phyloP scores from a whole-genome alignment of 768 basidiomycete species.

The Termitomyces sp. region DNA sequence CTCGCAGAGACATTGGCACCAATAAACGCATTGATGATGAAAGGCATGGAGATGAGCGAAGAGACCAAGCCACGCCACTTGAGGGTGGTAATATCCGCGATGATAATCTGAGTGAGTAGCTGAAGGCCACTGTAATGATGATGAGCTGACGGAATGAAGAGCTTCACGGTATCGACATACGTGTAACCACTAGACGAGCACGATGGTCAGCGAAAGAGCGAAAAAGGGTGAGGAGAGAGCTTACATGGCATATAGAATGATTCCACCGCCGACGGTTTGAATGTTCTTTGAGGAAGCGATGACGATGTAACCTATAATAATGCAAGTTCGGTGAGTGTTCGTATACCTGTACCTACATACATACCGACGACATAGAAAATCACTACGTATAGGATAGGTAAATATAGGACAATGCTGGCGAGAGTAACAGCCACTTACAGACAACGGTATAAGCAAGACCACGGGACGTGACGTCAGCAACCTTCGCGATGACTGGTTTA shows the following conservation, averaged over 20 bases:
- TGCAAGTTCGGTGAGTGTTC: background rate
- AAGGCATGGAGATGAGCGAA: constrained; percentile 40
- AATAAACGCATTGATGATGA: constrained; percentile 60
- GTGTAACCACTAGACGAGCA: constrained; percentile 50
- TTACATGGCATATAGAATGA: constrained; percentile 53
- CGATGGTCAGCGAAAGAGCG: constrained; percentile 14
- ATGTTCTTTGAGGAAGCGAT: constrained; percentile 46
- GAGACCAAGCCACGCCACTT: constrained; percentile 42
- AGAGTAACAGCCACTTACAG: constrained; percentile 30
- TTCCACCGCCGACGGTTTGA: constrained; percentile 43
- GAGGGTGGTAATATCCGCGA: constrained; percentile 56
- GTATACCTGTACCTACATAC: constrained; percentile 8
- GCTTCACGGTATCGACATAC: constrained; percentile 24
- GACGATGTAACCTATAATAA: constrained; percentile 37
- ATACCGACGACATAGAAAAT: constrained; percentile 56
- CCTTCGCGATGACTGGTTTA: constrained; percentile 71
- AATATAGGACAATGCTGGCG: background rate
- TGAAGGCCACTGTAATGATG: constrained; percentile 45
- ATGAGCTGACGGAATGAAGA: constrained; percentile 8
- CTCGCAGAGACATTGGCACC: constrained; percentile 57
- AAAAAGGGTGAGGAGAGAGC: constrained; percentile 11
- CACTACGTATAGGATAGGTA: constrained; percentile 21
- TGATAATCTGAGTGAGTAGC: constrained; percentile 57
- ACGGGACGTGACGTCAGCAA: constrained; percentile 67
- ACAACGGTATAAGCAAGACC: constrained; percentile 56